phyloP scores from a whole-genome alignment of 768 basidiomycete species.

The Tephrocybe sp. region DNA sequence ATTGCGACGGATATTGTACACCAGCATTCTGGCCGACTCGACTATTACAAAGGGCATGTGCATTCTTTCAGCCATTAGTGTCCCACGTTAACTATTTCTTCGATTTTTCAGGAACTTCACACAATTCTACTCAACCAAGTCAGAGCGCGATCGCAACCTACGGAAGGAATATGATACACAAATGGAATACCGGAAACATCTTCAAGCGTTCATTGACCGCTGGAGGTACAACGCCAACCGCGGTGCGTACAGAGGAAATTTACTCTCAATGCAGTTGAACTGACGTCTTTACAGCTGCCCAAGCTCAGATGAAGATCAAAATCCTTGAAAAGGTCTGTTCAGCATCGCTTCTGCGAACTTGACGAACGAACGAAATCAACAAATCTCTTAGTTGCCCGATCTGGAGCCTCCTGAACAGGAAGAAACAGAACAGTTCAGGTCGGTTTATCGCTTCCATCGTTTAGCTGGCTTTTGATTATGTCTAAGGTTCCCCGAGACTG shows the following conservation, averaged over 20 bases:
- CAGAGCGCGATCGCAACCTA: constrained; percentile 88
- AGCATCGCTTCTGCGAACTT: neutral
- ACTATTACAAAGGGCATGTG: constrained; percentile 95
- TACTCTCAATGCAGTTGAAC: neutral
- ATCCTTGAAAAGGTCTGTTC: constrained; percentile 67
- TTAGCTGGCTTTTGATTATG: neutral
- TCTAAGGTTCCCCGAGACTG: constrained; percentile 86
- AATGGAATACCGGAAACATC: constrained; percentile 90
- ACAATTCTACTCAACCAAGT: constrained; percentile 98
- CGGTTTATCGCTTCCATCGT: constrained; percentile 5
- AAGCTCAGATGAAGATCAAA: constrained; percentile 79
- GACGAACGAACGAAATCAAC: neutral
- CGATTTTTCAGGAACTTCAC: constrained; percentile 75
- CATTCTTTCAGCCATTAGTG: neutral
- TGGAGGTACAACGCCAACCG: constrained; percentile 99
- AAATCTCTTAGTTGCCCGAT: constrained; percentile 89
- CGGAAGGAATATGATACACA: constrained; percentile 96
- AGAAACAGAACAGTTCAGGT: constrained; percentile 93
- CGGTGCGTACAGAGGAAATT: constrained; percentile 37
- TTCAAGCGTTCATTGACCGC: constrained; percentile 97
- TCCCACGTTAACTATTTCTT: neutral
- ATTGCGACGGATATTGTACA: constrained; percentile 99
- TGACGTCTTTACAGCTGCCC: constrained; percentile 58
- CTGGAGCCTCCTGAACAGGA: constrained; percentile 90
- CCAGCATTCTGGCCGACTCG: constrained; percentile 87